phyloP scores from a whole-genome alignment of 441 rosid genomes.

The Bocquillonia castaneifolia region DNA sequence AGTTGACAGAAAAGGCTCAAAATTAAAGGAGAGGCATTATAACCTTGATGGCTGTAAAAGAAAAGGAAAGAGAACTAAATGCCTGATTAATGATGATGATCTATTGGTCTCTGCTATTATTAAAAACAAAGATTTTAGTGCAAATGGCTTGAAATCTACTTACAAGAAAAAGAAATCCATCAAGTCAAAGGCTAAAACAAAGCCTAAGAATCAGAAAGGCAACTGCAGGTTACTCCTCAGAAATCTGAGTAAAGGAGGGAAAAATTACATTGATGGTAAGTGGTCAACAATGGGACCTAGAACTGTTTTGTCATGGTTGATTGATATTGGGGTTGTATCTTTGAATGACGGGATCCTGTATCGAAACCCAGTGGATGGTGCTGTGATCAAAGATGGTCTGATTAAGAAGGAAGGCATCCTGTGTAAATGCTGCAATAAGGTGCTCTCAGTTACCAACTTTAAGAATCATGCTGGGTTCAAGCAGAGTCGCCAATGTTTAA shows the following conservation, averaged over 20 bases:
- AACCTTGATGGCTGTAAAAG: conserved; percentile 32
- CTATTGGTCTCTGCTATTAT: conserved; percentile 54
- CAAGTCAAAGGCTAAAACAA: conserved; percentile 42
- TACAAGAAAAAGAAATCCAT: conserved; percentile 44
- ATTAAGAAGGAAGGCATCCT: conserved; percentile 67
- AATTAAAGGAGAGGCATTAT: conserved; percentile 34
- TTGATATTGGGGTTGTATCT: conserved; percentile 51
- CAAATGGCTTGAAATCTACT: conserved; percentile 32
- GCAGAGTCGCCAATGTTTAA: conserved; percentile 66
- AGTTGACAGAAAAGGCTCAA: conserved; percentile 30
- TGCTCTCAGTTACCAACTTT: conserved; percentile 67
- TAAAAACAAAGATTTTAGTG: conserved; percentile 46
- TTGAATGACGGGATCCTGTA: conserved; percentile 68
- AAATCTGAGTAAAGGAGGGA: conserved; percentile 43
- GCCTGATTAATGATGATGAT: conserved; percentile 62
- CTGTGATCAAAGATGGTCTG: conserved; percentile 68
- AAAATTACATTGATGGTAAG: conserved; percentile 35
- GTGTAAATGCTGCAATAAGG: conserved; percentile 68
- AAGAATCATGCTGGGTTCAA: conserved; percentile 78
- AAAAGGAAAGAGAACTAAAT: conserved; percentile 41
- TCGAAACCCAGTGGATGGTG: conserved; percentile 53
- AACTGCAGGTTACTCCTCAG: conserved; percentile 67
- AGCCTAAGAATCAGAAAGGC: conserved; percentile 48
- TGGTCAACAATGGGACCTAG: conserved; percentile 53
- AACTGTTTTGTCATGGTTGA: conserved; percentile 79